Evolutionary conservation across 345 rosid genomes (phyloP).

Genomic region (Iberis pinnata): DNA sequence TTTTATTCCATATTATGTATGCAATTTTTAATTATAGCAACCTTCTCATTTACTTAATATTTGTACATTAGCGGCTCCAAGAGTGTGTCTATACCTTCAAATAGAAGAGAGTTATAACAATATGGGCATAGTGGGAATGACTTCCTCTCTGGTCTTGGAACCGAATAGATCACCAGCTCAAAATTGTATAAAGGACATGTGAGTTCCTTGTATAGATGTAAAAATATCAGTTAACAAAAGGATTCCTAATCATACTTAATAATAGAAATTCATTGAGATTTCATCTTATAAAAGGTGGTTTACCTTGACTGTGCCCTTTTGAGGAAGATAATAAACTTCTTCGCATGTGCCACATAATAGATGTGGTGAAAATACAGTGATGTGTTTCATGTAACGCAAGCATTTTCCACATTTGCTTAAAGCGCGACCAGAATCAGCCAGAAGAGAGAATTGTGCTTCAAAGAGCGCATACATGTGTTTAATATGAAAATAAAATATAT

Average conservation of each 20-base stretch:
- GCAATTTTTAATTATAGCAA: too few relatives aligned
- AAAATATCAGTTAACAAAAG: conserved; percentile 4
- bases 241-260: background rate
- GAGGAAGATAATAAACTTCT: conserved; percentile 94
- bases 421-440: conserved; percentile 71
- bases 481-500: conserved; percentile 40
- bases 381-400: conserved; percentile 89
- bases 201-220: conserved; percentile 89
- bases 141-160: conserved; percentile 91
- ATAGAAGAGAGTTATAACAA: conserved; percentile 89
- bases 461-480: conserved; percentile 88
- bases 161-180: conserved; percentile 81
- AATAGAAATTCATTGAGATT: conserved; percentile 1
- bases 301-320: conserved; percentile 88
- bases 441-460: conserved; percentile 91
- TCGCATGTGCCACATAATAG: conserved; percentile 86
- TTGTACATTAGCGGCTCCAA: conserved; percentile 45
- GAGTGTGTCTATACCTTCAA: conserved; percentile 66
- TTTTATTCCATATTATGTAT: too few relatives aligned
- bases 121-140: conserved; percentile 88
- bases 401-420: conserved; percentile 97
- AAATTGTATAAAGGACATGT: conserved; percentile 88
- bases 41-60: too few relatives aligned
- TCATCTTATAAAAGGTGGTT: background rate
- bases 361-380: conserved; percentile 70